Conservation (phyloP, 2,329 filamentous ascomycete species). For the Colletotrichum tanaceti region DNA sequence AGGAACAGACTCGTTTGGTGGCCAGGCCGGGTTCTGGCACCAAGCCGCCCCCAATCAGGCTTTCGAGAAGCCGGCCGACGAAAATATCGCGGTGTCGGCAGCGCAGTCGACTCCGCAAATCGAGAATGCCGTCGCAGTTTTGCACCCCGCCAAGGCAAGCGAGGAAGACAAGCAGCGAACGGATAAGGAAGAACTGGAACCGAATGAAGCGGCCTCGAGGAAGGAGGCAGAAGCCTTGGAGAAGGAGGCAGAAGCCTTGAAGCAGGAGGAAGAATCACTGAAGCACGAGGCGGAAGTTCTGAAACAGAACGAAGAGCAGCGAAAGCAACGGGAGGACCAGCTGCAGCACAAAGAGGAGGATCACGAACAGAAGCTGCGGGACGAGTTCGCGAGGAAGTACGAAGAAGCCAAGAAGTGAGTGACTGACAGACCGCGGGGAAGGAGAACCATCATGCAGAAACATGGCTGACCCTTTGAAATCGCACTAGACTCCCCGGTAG, state of each 20-base stretch:
- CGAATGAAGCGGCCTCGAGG: not conserved
- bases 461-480: not conserved
- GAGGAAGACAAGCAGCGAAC: not conserved
- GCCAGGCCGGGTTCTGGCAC: not conserved
- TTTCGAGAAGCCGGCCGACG: not conserved
- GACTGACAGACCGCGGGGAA: not conserved
- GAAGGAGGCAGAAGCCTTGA: not conserved
- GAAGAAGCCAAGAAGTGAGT: slow-evolving; percentile 56
- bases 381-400: slow-evolving; percentile 49
- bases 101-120: not conserved
- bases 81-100: not conserved
- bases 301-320: slow-evolving; percentile 4
- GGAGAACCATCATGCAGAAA: not conserved
- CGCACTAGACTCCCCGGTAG: slow-evolving; percentile 55
- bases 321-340: slow-evolving; percentile 2
- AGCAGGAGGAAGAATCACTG: not conserved
- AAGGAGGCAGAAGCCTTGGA: slow-evolving; percentile 1
- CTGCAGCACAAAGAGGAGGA: slow-evolving; percentile 27
- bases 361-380: slow-evolving; percentile 47
- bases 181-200: not conserved
- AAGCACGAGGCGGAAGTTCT: slow-evolving; percentile 3
- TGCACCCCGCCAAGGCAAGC: not conserved
- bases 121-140: not conserved
- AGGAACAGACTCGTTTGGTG: not conserved
- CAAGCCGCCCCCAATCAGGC: not conserved